Conservation (phyloP, 192 early-diverging fungal genomes). For the Rhizophagus clarus region DNA sequence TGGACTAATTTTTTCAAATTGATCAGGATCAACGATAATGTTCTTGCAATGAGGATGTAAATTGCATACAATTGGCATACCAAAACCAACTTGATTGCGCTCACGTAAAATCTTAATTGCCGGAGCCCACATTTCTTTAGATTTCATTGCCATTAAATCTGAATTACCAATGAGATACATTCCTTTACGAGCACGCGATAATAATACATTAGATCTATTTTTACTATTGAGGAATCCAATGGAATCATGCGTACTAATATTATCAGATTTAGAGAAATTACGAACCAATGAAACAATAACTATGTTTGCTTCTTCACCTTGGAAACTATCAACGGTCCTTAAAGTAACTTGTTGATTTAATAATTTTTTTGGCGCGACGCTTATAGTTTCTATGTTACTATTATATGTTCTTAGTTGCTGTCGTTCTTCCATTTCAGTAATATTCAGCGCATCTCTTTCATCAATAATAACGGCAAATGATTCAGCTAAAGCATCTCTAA, state of each 20-base stretch:
- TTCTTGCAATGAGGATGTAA: conserved; percentile 45
- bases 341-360: conserved; percentile 34
- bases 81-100: conserved; percentile 40
- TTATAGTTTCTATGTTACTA: neutral
- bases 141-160: conserved; percentile 33
- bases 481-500: conserved; percentile 38
- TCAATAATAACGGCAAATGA: conserved; percentile 41
- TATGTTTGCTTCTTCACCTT: conserved; percentile 48
- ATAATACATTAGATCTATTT: conserved; percentile 60
- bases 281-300: conserved; percentile 49
- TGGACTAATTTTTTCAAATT: conserved; percentile 43
- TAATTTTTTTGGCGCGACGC: neutral
- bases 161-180: conserved; percentile 60
- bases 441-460: conserved; percentile 40
- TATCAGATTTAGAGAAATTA: conserved; percentile 16
- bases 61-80: conserved; percentile 50
- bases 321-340: conserved; percentile 50
- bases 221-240: conserved; percentile 59
- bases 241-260: conserved; percentile 9
- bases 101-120: conserved; percentile 41
- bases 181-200: conserved; percentile 61
- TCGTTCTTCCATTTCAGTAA: conserved; percentile 30
- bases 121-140: conserved; percentile 39
- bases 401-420: no score
- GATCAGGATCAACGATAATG: conserved; percentile 30